phyloP scores from a whole-genome alignment of 352 stramenopile genomes.

The Phytophthora niederhauseri region DNA sequence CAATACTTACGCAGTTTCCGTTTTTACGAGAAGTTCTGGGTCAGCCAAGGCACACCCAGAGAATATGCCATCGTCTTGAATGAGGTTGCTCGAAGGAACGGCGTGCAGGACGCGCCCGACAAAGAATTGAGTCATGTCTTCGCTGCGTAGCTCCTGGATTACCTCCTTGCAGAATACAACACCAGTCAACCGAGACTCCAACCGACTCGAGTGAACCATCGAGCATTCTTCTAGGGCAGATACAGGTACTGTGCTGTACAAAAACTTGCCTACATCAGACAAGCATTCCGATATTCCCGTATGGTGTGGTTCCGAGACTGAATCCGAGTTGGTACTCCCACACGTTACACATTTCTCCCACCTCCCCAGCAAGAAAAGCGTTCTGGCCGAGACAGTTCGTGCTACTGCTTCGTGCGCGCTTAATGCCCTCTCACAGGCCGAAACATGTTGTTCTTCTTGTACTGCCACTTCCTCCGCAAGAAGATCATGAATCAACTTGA shows the following conservation, averaged over 20 bases:
- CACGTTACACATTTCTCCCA: conserved; percentile 30
- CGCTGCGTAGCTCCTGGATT: conserved; percentile 24
- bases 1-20: conserved; percentile 28
- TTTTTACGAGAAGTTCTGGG: conserved; percentile 27
- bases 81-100: conserved; percentile 31
- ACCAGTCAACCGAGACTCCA: conserved; percentile 43
- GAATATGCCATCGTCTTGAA: conserved; percentile 39
- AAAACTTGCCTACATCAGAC: conserved; percentile 37
- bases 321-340: conserved; percentile 8
- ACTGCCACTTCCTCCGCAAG: conserved; percentile 29
- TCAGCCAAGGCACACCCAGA: conserved; percentile 32
- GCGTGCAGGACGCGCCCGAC: conserved; percentile 41
- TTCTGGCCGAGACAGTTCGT: conserved; percentile 33
- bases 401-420: conserved; percentile 43
- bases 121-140: conserved; percentile 40
- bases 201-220: conserved; percentile 36
- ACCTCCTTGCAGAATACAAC: conserved; percentile 37
- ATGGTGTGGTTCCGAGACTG: conserved; percentile 9
- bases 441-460: conserved; percentile 3
- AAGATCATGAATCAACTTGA: conserved; percentile 44
- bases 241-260: conserved; percentile 33
- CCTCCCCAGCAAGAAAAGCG: conserved; percentile 38
- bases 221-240: conserved; percentile 35
- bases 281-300: conserved; percentile 8
- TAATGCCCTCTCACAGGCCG: not conserved